A percentile compares a stretch with the other conserved stretches of the same genome.
These are phyloP conservation scores for Gossypium raimondii DNA, from an alignment of 345 rosid genomes.

Conservation along the genomic window DNA sequence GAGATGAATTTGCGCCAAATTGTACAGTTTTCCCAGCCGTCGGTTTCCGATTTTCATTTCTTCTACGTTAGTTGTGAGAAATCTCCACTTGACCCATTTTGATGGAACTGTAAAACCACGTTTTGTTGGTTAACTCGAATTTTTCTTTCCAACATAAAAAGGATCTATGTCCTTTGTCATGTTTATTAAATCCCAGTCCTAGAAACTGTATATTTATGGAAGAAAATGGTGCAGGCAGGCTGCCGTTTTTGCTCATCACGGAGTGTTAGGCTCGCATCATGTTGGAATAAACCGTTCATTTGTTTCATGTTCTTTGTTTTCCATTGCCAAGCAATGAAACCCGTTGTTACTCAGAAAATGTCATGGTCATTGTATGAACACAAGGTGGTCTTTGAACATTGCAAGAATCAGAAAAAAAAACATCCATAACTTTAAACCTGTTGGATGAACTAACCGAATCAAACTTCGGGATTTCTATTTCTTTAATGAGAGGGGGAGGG, in stretches of 20 bases:
- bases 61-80: conserved; percentile 16
- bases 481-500: background rate
- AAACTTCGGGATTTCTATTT: too few relatives aligned
- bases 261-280: background rate
- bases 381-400: background rate
- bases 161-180: background rate
- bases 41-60: conserved; percentile 7
- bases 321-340: background rate
- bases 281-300: background rate
- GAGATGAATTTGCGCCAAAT: conserved; percentile 5
- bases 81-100: conserved; percentile 23
- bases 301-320: too few relatives aligned
- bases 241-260: background rate
- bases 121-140: conserved; percentile 8
- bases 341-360: background rate
- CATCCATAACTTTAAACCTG: background rate
- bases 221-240: background rate
- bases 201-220: background rate
- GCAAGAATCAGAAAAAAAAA: background rate
- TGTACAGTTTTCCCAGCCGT: conserved; percentile 38
- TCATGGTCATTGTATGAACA: background rate
- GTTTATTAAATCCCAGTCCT: background rate
- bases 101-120: conserved; percentile 17
- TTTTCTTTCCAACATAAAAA: background rate
- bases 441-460: too few relatives aligned